These are phyloP conservation scores for Pseudogymnoascus sp. DNA, from an alignment of 2,329 filamentous ascomycete species.

Conservation along the genomic window DNA sequence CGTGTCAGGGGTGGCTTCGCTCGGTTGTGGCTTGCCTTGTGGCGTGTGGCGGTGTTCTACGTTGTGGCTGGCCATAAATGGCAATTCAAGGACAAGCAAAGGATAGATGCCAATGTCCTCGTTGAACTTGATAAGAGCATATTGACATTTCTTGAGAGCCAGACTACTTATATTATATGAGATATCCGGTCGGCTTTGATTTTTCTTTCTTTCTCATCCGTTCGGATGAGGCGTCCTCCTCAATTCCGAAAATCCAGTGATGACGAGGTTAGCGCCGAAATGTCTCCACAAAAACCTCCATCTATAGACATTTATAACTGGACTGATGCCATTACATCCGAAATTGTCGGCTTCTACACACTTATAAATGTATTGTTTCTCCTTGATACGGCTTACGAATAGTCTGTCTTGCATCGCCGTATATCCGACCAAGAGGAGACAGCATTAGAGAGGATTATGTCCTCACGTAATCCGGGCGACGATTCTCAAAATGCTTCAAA, in stretches of 20 bases:
- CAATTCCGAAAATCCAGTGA: constrained; percentile 3
- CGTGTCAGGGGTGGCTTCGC: neutral
- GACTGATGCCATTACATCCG: neutral
- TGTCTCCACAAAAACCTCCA: neutral
- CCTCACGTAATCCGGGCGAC: neutral
- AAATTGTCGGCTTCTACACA: neutral
- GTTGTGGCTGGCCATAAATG: neutral
- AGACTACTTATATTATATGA: neutral
- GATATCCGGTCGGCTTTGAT: neutral
- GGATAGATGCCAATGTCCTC: neutral
- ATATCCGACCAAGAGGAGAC: neutral
- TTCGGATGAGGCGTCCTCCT: neutral
- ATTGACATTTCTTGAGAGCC: neutral
- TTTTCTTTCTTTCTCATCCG: neutral
- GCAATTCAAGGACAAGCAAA: neutral
- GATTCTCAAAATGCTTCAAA: constrained; percentile 1
- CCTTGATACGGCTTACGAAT: neutral
- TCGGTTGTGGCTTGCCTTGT: neutral
- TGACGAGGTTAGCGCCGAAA: neutral
- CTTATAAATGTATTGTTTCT: neutral
- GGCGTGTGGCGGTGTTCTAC: neutral
- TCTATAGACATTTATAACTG: neutral
- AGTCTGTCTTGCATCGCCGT: neutral
- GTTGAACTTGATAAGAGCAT: neutral
- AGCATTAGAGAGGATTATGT: neutral